These are phyloP conservation scores for Macrophomina phaseolina DNA, from an alignment of 2,329 filamentous ascomycete species.

Conservation along the genomic window DNA sequence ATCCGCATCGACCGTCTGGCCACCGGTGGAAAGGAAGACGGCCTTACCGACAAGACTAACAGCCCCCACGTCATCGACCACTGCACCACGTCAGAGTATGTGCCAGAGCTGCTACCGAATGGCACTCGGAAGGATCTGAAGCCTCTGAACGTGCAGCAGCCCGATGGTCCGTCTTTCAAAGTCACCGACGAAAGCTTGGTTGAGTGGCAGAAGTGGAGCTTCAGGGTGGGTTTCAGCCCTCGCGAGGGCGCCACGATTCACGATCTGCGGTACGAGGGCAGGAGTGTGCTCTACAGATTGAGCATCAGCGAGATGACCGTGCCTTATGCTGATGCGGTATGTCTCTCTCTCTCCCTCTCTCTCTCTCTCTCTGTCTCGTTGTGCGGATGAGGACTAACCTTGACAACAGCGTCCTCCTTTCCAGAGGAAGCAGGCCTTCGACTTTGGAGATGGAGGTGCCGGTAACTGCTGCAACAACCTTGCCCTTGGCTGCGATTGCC, in stretches of 20 bases:
- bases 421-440: slow-evolving; percentile 74
- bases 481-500: slow-evolving; percentile 69
- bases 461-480: slow-evolving; percentile 73
- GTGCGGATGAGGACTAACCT: not conserved
- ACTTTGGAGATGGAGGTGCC: slow-evolving; percentile 72
- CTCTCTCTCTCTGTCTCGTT: slow-evolving; percentile 34
- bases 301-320: slow-evolving; percentile 69
- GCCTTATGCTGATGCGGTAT: slow-evolving; percentile 21
- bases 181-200: slow-evolving; percentile 54
- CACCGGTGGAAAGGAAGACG: slow-evolving; percentile 46
- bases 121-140: slow-evolving; percentile 57
- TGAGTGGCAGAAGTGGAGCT: slow-evolving; percentile 56
- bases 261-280: slow-evolving; percentile 70
- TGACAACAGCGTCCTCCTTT: slow-evolving; percentile 59
- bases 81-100: slow-evolving; percentile 59
- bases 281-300: slow-evolving; percentile 70
- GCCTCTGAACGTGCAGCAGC: slow-evolving; percentile 74
- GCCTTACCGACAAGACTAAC: slow-evolving; percentile 46
- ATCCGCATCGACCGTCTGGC: slow-evolving; percentile 44
- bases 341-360: not conserved
- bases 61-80: slow-evolving; percentile 50
- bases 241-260: slow-evolving; percentile 70
- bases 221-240: slow-evolving; percentile 47
- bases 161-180: slow-evolving; percentile 70
- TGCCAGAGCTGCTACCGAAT: slow-evolving; percentile 47